A percentile compares a stretch with the other conserved stretches of the same genome.
These are phyloP conservation scores for Plasmodium malariae DNA, from an alignment of 169 alveolate species.

Conservation along the genomic window DNA sequence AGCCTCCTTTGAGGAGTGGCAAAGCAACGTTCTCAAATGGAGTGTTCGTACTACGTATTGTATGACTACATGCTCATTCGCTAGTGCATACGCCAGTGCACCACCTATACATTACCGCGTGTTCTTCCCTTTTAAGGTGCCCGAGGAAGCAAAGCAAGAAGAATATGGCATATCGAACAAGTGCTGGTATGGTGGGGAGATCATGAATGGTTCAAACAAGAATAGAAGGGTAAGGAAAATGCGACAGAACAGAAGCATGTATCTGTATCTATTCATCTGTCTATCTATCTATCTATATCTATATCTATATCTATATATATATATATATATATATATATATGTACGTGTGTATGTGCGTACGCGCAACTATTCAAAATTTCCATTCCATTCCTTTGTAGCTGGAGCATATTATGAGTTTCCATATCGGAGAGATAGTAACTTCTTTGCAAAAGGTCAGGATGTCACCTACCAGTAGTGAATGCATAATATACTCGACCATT, in stretches of 20 bases:
- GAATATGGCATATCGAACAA: constrained; percentile 76
- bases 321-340: too few relatives aligned
- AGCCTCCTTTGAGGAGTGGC: too few relatives aligned
- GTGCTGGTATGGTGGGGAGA: constrained; percentile 79
- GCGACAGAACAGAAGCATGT: neutral
- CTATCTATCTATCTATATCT: neutral
- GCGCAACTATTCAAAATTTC: too few relatives aligned
- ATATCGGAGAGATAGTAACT: constrained; percentile 98
- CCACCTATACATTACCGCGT: too few relatives aligned
- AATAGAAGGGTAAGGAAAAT: constrained; percentile 55
- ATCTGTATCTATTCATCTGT: neutral
- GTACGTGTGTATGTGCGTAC: too few relatives aligned
- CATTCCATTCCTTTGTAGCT: constrained; percentile 80
- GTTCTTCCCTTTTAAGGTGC: constrained; percentile 46
- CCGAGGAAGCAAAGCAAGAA: constrained; percentile 77
- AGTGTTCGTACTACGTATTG: too few relatives aligned
- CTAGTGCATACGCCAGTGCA: too few relatives aligned
- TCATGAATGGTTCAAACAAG: constrained; percentile 55
- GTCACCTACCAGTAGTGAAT: constrained; percentile 92
- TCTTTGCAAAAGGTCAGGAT: constrained; percentile 92
- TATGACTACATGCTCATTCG: too few relatives aligned
- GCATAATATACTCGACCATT: constrained; percentile 95
- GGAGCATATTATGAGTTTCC: constrained; percentile 92
- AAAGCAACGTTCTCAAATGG: too few relatives aligned
- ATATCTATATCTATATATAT: too few relatives aligned